Percentiles rank a stretch among this genome's conserved stretches.
Evolutionary conservation across 495 filamentous ascomycete species (phyloP).

Genomic region (Penicillium waksmanii): DNA sequence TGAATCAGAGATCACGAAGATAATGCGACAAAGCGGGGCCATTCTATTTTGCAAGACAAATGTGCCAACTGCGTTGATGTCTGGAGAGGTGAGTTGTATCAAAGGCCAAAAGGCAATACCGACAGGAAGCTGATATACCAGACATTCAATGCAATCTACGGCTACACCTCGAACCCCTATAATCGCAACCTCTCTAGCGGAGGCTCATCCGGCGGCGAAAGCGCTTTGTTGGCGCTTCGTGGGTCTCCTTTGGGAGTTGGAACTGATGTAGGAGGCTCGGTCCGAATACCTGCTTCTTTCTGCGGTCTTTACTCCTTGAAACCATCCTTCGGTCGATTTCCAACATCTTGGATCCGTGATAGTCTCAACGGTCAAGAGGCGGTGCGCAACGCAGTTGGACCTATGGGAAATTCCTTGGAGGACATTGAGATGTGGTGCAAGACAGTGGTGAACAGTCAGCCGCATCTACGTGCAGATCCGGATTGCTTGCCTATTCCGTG

Average conservation of each 20-base stretch:
- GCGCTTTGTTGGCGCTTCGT: conserved; percentile 54
- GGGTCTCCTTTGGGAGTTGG: conserved; percentile 60
- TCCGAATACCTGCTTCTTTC: conserved; percentile 18
- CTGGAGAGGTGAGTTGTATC: conserved; percentile 3
- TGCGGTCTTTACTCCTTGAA: conserved; percentile 8
- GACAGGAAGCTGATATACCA: conserved; percentile 13
- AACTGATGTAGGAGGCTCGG: conserved; percentile 45
- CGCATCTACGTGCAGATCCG: neutral
- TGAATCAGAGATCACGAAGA: conserved; percentile 10
- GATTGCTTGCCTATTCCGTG: conserved; percentile 9
- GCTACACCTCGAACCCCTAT: conserved; percentile 55
- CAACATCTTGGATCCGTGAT: neutral
- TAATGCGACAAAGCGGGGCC: conserved; percentile 9
- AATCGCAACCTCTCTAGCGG: conserved; percentile 53
- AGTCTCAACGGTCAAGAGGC: conserved; percentile 3
- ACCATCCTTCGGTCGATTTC: conserved; percentile 4
- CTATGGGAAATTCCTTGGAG: neutral
- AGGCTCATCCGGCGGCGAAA: conserved; percentile 61
- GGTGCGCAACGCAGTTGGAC: conserved; percentile 8
- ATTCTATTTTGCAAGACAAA: conserved; percentile 10
- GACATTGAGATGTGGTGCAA: conserved; percentile 7
- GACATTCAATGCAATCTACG: conserved; percentile 59
- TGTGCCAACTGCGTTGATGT: conserved; percentile 6
- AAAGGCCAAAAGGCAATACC: no score
- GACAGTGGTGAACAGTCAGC: neutral